These are phyloP conservation scores for Leptosphaerulina australis DNA, from an alignment of 2,329 filamentous ascomycete species.

Conservation along the genomic window DNA sequence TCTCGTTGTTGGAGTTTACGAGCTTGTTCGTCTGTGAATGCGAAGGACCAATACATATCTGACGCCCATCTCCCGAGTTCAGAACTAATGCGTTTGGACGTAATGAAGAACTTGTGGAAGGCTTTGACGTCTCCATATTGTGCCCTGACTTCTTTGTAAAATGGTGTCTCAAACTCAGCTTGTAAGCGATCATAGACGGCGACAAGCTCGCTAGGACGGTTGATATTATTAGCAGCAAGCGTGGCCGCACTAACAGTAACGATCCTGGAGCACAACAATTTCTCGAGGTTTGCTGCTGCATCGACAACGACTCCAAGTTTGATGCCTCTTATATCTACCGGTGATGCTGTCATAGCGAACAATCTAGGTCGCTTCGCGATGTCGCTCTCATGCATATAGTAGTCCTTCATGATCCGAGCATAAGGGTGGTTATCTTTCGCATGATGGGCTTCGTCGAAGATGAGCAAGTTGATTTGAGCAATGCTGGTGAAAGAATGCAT, in stretches of 20 bases:
- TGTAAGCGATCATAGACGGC: constrained; percentile 62
- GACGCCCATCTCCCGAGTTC: constrained; percentile 83
- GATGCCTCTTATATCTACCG: constrained; percentile 74
- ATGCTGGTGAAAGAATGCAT: constrained; percentile 81
- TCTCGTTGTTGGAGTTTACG: constrained; percentile 65
- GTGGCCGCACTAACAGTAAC: constrained; percentile 72
- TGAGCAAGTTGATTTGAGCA: constrained; percentile 81
- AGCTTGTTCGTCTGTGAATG: constrained; percentile 67
- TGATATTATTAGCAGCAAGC: constrained; percentile 64
- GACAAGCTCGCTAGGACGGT: constrained; percentile 64
- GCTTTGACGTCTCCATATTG: constrained; percentile 59
- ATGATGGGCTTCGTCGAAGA: constrained; percentile 97
- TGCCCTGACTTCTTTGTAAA: constrained; percentile 64
- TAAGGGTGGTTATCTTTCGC: constrained; percentile 94
- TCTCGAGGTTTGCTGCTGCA: constrained; percentile 75
- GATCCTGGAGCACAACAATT: constrained; percentile 79
- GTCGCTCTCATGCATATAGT: constrained; percentile 65
- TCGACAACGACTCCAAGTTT: constrained; percentile 65
- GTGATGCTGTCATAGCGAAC: constrained; percentile 96
- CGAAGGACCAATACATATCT: constrained; percentile 78
- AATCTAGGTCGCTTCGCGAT: constrained; percentile 69
- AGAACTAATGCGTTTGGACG: constrained; percentile 64
- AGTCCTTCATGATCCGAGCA: constrained; percentile 85
- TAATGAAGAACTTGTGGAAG: constrained; percentile 64
- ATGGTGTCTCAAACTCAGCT: constrained; percentile 64